Evolutionary conservation across 345 rosid genomes (phyloP).

Genomic region (Acer campestre): DNA sequence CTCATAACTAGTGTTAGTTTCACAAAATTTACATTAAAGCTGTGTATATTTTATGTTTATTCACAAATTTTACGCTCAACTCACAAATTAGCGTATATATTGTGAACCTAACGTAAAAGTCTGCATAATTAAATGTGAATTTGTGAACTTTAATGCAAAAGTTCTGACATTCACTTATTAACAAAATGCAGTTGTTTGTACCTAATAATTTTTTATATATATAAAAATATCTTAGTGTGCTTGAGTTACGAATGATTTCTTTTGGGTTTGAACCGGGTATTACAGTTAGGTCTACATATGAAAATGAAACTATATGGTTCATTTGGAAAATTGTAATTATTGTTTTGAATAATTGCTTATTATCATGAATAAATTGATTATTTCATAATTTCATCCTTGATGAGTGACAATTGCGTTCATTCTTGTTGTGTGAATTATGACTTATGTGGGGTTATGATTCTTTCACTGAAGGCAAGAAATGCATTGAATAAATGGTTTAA

Average conservation of each 20-base stretch:
- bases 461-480: not conserved
- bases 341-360: not conserved
- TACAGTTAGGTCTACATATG: not conserved
- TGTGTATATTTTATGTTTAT: not conserved
- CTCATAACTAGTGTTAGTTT: not conserved
- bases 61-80: not conserved
- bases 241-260: not conserved
- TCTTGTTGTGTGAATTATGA: not conserved
- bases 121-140: not conserved
- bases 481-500: not conserved
- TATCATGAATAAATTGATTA: not conserved
- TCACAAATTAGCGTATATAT: not conserved
- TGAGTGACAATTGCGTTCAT: not conserved
- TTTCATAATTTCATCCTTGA: not conserved
- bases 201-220: too few species aligned
- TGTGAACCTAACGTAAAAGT: not conserved
- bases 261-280: not conserved
- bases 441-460: not conserved
- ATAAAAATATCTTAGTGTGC: not conserved
- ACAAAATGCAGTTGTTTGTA: not conserved
- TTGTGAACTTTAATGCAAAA: not conserved
- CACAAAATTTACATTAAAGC: not conserved
- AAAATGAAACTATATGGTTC: not conserved
- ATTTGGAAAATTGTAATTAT: constrained; percentile 3
- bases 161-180: not conserved